These are phyloP conservation scores for Posidonia oceanica DNA, from an alignment of 116 monocot genomes.

Conservation along the genomic window DNA sequence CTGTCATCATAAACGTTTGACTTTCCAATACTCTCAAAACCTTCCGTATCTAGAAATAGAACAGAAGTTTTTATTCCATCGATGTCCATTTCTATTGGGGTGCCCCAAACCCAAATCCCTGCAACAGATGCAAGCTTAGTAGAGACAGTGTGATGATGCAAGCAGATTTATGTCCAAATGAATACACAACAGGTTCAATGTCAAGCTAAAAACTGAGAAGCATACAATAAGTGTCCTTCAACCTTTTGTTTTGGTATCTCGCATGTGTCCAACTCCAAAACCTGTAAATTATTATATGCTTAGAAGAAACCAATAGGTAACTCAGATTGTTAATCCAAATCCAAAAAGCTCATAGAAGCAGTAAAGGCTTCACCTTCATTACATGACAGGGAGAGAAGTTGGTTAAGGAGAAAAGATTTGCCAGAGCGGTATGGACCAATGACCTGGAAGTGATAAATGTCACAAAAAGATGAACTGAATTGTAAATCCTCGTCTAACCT, in stretches of 20 bases:
- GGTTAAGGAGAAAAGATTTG: conserved; percentile 98
- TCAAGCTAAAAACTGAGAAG: not conserved
- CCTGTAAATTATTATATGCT: conserved; percentile 32
- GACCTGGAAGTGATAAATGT: conserved; percentile 34
- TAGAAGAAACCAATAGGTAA: not conserved
- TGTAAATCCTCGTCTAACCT: not conserved
- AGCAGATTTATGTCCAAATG: not conserved
- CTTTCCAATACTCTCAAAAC: conserved; percentile 99
- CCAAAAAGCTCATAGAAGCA: not conserved
- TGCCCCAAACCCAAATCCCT: conserved; percentile 99
- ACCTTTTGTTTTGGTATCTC: conserved; percentile 99
- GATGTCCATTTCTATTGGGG: conserved; percentile 66
- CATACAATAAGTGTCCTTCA: not conserved
- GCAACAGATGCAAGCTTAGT: conserved; percentile 10
- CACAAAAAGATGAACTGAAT: not conserved
- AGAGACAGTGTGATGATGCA: not conserved
- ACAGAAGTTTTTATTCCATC: conserved; percentile 87
- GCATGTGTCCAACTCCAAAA: conserved; percentile 99
- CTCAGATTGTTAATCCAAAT: not conserved
- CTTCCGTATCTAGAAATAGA: conserved; percentile 93
- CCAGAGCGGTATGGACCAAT: conserved; percentile 99
- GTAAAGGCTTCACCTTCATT: conserved; percentile 65
- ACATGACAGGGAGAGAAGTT: conserved; percentile 94
- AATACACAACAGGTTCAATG: not conserved
- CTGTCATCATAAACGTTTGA: conserved; percentile 99